A percentile compares a stretch with the other conserved stretches of the same genome.
phyloP scores from a whole-genome alignment of 331 rosid species.

The Prunus yedoensis region DNA sequence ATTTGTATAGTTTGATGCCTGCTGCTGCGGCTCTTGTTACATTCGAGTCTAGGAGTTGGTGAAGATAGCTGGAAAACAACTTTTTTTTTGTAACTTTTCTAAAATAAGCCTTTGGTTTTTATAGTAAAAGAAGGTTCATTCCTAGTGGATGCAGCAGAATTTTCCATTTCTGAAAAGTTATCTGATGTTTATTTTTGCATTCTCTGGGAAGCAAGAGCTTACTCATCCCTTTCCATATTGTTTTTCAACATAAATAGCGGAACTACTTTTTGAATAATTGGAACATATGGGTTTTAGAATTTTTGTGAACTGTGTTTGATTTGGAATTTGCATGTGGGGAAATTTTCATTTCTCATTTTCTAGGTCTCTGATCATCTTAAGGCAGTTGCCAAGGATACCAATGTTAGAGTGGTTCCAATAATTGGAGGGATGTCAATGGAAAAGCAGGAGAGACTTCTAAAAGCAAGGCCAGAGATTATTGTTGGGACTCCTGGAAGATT shows the following conservation, averaged over 20 bases:
- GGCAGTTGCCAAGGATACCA: constrained; percentile 59
- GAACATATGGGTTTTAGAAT: constrained; percentile 7
- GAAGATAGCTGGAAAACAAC: no score
- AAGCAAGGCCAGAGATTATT: constrained; percentile 76
- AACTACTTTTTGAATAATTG: not conserved
- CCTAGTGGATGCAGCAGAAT: no score
- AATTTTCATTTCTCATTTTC: constrained; percentile 16
- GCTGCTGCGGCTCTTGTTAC: no score
- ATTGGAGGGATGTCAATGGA: constrained; percentile 94
- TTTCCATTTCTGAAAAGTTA: not conserved
- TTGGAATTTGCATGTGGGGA: constrained; percentile 6
- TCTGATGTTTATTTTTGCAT: not conserved
- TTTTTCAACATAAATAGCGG: not conserved
- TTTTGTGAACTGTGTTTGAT: not conserved
- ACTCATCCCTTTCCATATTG: constrained; percentile 3
- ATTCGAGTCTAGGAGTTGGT: no score
- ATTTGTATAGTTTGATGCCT: no score
- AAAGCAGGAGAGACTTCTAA: constrained; percentile 87
- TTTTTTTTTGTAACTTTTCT: no score
- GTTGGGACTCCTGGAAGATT: constrained; percentile 97
- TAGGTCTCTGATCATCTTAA: constrained; percentile 93
- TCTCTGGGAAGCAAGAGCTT: not conserved
- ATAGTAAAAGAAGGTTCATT: no score
- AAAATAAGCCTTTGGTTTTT: no score
- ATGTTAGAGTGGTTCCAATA: constrained; percentile 69